Percentiles rank a stretch among this genome's conserved stretches.
Evolutionary conservation across 345 rosid genomes (phyloP).

Genomic region (Populus nigra): DNA sequence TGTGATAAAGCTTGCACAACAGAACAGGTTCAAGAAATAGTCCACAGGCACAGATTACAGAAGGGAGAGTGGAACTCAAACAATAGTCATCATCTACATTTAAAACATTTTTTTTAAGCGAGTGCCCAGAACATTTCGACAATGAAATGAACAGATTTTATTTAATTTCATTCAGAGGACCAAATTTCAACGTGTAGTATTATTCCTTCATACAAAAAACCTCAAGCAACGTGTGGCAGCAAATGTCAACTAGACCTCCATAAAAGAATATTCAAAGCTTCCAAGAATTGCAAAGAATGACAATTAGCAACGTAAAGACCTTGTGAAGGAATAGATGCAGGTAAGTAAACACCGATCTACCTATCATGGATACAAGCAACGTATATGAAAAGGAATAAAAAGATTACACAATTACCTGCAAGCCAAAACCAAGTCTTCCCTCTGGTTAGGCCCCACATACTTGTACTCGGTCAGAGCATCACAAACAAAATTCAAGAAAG

Average conservation of each 20-base stretch:
- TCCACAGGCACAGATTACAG: not conserved
- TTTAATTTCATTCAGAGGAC: not conserved
- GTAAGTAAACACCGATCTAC: not conserved
- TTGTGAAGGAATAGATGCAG: not conserved
- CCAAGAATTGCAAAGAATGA: not conserved
- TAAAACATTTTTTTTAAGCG: not conserved
- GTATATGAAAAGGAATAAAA: conserved; percentile 5
- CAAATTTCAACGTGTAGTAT: not conserved
- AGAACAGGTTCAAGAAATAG: not conserved
- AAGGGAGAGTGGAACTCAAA: not conserved
- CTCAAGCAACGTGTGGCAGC: not conserved
- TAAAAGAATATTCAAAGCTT: not conserved
- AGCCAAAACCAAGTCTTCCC: conserved; percentile 91
- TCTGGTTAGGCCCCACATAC: conserved; percentile 90
- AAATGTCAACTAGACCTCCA: not conserved
- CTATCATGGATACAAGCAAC: not conserved
- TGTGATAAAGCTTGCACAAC: not conserved
- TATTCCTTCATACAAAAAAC: not conserved
- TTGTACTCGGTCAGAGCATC: conserved; percentile 78
- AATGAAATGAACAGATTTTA: not conserved
- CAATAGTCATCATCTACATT: not conserved
- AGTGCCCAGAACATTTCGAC: not conserved
- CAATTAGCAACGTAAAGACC: not conserved
- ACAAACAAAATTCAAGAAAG: conserved; percentile 79
- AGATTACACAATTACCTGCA: conserved; percentile 63